phyloP scores from a whole-genome alignment of 2,329 filamentous ascomycete genomes.

The Neodidymelliopsis sp. region DNA sequence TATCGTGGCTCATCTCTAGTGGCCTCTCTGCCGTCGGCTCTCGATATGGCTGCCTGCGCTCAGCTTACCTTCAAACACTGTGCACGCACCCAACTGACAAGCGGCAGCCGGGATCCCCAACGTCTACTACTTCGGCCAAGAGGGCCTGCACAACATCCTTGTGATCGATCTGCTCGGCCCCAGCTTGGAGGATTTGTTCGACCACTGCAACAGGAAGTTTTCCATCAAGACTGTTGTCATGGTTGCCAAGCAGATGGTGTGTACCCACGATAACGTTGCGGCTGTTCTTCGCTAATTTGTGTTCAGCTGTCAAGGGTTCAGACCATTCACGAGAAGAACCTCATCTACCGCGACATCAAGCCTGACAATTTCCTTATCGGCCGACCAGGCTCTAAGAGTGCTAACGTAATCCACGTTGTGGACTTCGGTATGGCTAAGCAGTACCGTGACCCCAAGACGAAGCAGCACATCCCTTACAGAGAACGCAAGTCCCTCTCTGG shows the following conservation, averaged over 20 bases:
- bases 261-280: constrained; percentile 33
- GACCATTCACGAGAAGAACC: constrained; percentile 97
- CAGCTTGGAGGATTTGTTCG: constrained; percentile 94
- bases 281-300: constrained; percentile 14
- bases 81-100: constrained; percentile 20
- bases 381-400: constrained; percentile 87
- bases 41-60: constrained; percentile 2
- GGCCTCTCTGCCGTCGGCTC: not conserved
- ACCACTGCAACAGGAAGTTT: constrained; percentile 95
- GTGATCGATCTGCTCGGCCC: constrained; percentile 96
- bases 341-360: constrained; percentile 99
- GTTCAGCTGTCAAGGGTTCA: constrained; percentile 84
- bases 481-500: constrained; percentile 97
- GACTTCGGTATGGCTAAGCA: constrained; percentile 99
- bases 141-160: constrained; percentile 97
- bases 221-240: constrained; percentile 98
- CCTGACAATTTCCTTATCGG: constrained; percentile 99
- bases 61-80: not conserved
- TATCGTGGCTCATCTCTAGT: not conserved
- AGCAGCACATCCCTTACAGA: constrained; percentile 97
- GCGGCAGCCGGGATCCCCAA: constrained; percentile 90
- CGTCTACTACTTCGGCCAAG: constrained; percentile 99
- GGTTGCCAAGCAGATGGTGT: constrained; percentile 98
- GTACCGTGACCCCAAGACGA: constrained; percentile 97
- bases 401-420: constrained; percentile 97